Base-by-base conservation (phyloP, 768 basidiomycete species). In the Lactifluus volemus region DNA sequence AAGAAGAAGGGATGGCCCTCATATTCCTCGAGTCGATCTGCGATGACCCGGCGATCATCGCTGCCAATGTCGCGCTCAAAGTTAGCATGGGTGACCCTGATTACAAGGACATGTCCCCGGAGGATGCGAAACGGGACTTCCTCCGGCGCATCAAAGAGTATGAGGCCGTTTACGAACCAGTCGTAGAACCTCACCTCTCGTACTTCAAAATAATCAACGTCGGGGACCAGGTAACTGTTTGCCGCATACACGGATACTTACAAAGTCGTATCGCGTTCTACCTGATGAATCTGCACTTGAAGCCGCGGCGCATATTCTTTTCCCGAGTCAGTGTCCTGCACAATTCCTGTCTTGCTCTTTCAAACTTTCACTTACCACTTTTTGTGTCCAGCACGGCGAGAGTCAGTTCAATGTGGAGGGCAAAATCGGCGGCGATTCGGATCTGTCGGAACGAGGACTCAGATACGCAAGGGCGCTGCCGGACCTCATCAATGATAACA, bases 181-280 rank as follows among this genome's bases (percentile, higher is more conserved):
- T 99, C 67, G 87, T 87, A 4, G 96, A 98, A 73, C 87, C 89
- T 9, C 82, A 92, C 67, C 80, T 98, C 29, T 91, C 88, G 25
- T 98, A 93, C 72, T 80, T 97, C 63, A 84, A 88, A 67, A 97
- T 99, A 70, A 84, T 85, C 56, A 96, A 99, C 68, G 90, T 99
- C 19, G 97, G 97, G 9, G 85, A 83, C 64, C 86, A 91, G 72
- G 95, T 95, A 56, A 90, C 84, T 0, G 80, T 93, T 51, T 86
- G 83, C 55, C 79, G 86, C 65, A 98, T 99, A 56, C 84, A 95
- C 69, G 95, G 95, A 14, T 99, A 99, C 70, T 75, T 99, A 61
- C 92, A 95, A 70, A 93, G 92, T 79, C 88, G 97, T 39, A 93
- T 99, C 66, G 96, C 93, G 19, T 99, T 96, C 75, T 99, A 95